Evolutionary conservation across 768 basidiomycete genomes (phyloP), one percentile per base, ranked within the genome.

Genomic region (Lactarius hengduanensis): DNA sequence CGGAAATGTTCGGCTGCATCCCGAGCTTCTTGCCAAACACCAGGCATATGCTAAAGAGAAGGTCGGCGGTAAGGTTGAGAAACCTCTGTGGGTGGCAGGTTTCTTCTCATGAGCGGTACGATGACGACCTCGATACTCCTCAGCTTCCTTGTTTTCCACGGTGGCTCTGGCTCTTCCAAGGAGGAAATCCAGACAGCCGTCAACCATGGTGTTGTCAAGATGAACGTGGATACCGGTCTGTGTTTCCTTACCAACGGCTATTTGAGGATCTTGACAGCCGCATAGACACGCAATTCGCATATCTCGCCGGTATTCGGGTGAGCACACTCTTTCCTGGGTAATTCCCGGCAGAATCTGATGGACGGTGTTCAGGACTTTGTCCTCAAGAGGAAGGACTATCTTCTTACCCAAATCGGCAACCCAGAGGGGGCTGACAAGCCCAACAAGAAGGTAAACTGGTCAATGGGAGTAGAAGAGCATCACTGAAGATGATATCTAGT

Each of bases 81-180:
- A 92, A 80, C 97, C 97, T 70, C 80, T 97, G 92, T 96, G 70
- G 75, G 91, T 79, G 11, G 40, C 30, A 0, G 10, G 2, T 20
- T n/a, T 0, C 63, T 55, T 13, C 28, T 28, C 13, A 28, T 60
- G 15, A 28, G 58, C 43, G 57, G 38, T 4, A 18, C 26, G 43
- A 11, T 40, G 38, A 34, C 4, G 13, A 69, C 62, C 62, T 9
- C 66, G 34, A 58, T 34, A 22, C 30, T 16, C 26, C 34, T 4
- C 61, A 94, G 93, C 72, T 98, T 90, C 87, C 92, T 98, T 68
- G 97, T 98, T 78, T 99, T 98, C 94, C 97, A 99, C 81, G 97
- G 97, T 79, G 97, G 97, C 70, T 98, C 97, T 61, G 97, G 97
- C 55, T 98, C 97, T 38, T 88, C 91, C 71, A 94, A 94, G 80